Conservation (phyloP, 2,329 filamentous ascomycete genomes). For the Fusarium papillatum region DNA sequence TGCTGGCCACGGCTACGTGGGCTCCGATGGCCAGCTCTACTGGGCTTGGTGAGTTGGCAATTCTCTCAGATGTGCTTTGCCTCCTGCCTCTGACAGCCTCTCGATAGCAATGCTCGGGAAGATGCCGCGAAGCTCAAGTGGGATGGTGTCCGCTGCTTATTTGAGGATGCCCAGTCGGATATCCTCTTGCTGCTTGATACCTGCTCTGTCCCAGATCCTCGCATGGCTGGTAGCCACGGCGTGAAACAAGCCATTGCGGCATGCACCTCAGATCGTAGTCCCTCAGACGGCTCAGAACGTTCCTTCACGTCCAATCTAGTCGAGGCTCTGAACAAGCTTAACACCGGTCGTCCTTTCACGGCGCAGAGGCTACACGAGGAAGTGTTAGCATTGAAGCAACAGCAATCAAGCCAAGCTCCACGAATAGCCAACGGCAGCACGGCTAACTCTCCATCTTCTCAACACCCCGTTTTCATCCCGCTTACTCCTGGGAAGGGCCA, state of each 20-base stretch:
- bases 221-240: slow-evolving; percentile 65
- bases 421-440: slow-evolving; percentile 62
- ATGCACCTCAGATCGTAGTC: slow-evolving; percentile 64
- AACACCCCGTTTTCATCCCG: slow-evolving; percentile 66
- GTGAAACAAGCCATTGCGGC: slow-evolving; percentile 75
- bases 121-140: slow-evolving; percentile 74
- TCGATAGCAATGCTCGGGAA: slow-evolving; percentile 66
- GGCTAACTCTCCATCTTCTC: slow-evolving; percentile 48
- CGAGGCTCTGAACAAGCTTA: slow-evolving; percentile 68
- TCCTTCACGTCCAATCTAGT: slow-evolving; percentile 71
- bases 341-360: slow-evolving; percentile 67
- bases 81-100: slow-evolving; percentile 51
- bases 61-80: slow-evolving; percentile 30
- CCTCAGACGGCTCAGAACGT: slow-evolving; percentile 58
- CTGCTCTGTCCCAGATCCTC: slow-evolving; percentile 67
- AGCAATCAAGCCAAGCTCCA: slow-evolving; percentile 57
- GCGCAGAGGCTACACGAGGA: slow-evolving; percentile 71
- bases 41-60: slow-evolving; percentile 72
- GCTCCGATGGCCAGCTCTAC: slow-evolving; percentile 72
- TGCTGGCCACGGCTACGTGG: slow-evolving; percentile 71
- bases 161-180: slow-evolving; percentile 74
- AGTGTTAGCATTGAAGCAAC: slow-evolving; percentile 59
- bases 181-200: slow-evolving; percentile 74
- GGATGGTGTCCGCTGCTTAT: slow-evolving; percentile 72
- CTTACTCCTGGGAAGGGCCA: slow-evolving; percentile 68